phyloP scores from a whole-genome alignment of 805 yeast species.

The Cyberlindnera suaveolens region DNA sequence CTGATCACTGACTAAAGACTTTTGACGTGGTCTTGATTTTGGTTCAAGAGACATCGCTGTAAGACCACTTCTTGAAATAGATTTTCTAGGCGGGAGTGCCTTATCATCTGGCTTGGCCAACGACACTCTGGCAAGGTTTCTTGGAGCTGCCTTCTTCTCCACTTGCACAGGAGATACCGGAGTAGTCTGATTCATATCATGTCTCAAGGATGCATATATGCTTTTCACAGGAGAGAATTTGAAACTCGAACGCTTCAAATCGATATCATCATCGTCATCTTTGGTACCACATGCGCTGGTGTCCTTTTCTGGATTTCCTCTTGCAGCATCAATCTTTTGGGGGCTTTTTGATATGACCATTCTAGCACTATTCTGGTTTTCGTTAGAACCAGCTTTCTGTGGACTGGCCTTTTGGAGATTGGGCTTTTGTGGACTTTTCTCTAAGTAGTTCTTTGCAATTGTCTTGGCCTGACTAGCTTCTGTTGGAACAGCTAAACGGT shows the following conservation, averaged over 20 bases:
- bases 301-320: background rate
- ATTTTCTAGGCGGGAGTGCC: conserved; percentile 12
- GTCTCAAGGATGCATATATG: conserved; percentile 21
- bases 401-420: background rate
- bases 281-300: background rate
- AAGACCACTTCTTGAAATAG: conserved; percentile 14
- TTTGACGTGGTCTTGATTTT: conserved; percentile 14
- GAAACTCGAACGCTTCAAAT: conserved; percentile 11
- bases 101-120: conserved; percentile 17
- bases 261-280: conserved; percentile 4
- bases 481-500: conserved; percentile 13
- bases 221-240: conserved; percentile 25
- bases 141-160: conserved; percentile 7
- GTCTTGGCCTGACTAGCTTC: conserved; percentile 13
- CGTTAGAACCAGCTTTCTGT: background rate
- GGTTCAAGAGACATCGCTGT: conserved; percentile 17
- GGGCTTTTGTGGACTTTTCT: background rate
- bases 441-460: no score
- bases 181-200: conserved; percentile 17
- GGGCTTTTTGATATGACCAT: background rate
- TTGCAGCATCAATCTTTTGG: background rate
- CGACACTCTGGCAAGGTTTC: conserved; percentile 19
- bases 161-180: conserved; percentile 6
- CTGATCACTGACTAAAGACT: conserved; percentile 14
- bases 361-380: background rate